Percentiles rank a stretch among this genome's conserved stretches.
phyloP scores from a whole-genome alignment of 208 protist genomes.

The Porcisia deanei region DNA sequence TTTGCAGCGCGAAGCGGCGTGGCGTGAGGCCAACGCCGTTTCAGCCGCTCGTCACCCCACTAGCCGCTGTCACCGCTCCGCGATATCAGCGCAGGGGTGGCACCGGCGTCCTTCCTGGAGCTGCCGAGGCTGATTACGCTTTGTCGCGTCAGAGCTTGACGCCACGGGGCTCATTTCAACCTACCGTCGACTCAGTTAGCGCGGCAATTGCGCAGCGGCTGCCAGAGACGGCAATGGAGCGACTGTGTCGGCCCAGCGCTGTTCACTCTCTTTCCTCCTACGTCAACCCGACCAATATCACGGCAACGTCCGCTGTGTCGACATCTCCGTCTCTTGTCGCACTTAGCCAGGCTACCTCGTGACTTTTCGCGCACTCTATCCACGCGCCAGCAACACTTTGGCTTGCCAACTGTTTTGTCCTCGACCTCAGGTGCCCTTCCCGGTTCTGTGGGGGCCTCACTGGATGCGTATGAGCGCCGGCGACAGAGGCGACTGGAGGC shows the following conservation, averaged over 20 bases:
- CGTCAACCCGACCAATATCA: not conserved
- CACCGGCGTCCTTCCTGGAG: not conserved
- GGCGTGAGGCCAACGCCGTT: slow-evolving; percentile 31
- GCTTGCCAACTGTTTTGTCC: not conserved
- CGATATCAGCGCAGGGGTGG: slow-evolving; percentile 23
- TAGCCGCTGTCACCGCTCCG: slow-evolving; percentile 33
- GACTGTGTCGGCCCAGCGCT: slow-evolving; percentile 34
- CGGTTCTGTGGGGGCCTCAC: slow-evolving; percentile 31
- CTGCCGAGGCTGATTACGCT: not conserved
- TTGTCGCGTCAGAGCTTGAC: not conserved
- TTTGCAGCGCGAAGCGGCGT: slow-evolving; percentile 34
- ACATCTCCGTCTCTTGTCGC: not conserved
- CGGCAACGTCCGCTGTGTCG: not conserved
- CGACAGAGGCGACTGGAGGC: slow-evolving; percentile 38
- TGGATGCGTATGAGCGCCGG: slow-evolving; percentile 49
- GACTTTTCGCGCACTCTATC: not conserved
- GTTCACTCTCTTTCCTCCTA: slow-evolving; percentile 31
- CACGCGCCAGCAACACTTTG: not conserved
- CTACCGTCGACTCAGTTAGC: slow-evolving; percentile 70
- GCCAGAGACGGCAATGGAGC: slow-evolving; percentile 52
- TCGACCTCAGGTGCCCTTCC: slow-evolving; percentile 22
- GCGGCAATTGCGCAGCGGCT: slow-evolving; percentile 61
- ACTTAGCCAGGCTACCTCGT: not conserved
- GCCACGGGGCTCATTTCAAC: slow-evolving; percentile 27
- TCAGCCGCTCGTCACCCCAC: slow-evolving; percentile 53